Evolutionary conservation across 257 asterid species (phyloP).

Genomic region (Penstemon davidsonii): DNA sequence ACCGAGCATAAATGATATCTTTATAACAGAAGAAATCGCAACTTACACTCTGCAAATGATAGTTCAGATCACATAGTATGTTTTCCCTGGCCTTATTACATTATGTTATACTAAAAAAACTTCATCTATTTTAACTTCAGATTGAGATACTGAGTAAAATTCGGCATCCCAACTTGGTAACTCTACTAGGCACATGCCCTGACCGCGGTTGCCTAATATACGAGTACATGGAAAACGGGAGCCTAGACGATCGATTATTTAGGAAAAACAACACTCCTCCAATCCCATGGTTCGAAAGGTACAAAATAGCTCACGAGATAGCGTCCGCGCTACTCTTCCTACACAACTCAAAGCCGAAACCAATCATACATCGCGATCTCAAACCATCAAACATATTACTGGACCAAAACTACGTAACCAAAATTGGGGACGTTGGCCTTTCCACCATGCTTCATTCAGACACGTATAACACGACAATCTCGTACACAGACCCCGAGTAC

Average conservation of each 20-base stretch:
- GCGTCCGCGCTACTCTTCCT: slow-evolving; percentile 61
- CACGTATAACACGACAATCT: slow-evolving; percentile 20
- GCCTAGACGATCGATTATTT: slow-evolving; percentile 53
- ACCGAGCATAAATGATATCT: not conserved
- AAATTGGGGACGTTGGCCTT: slow-evolving; percentile 65
- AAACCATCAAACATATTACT: slow-evolving; percentile 64
- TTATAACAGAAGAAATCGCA: no score
- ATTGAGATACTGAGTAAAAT: slow-evolving; percentile 57
- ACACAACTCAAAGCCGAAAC: slow-evolving; percentile 53
- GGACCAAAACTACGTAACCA: slow-evolving; percentile 52
- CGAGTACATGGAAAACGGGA: slow-evolving; percentile 65
- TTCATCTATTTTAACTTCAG: slow-evolving; percentile 34
- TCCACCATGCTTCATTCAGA: slow-evolving; percentile 44
- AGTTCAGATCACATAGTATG: not conserved
- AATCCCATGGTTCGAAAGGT: slow-evolving; percentile 57
- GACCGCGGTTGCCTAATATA: slow-evolving; percentile 57
- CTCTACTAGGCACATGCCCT: slow-evolving; percentile 64
- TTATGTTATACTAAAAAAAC: not conserved
- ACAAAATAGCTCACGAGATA: slow-evolving; percentile 60
- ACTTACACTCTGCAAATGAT: no score
- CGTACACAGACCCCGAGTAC: slow-evolving; percentile 62
- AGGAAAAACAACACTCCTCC: slow-evolving; percentile 43
- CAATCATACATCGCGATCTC: slow-evolving; percentile 57
- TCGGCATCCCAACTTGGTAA: slow-evolving; percentile 57
- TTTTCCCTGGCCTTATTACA: not conserved